Percentiles rank a stretch among this genome's conserved stretches.
Conservation (phyloP, 2,329 filamentous ascomycete species). For the Claviceps citrina region DNA sequence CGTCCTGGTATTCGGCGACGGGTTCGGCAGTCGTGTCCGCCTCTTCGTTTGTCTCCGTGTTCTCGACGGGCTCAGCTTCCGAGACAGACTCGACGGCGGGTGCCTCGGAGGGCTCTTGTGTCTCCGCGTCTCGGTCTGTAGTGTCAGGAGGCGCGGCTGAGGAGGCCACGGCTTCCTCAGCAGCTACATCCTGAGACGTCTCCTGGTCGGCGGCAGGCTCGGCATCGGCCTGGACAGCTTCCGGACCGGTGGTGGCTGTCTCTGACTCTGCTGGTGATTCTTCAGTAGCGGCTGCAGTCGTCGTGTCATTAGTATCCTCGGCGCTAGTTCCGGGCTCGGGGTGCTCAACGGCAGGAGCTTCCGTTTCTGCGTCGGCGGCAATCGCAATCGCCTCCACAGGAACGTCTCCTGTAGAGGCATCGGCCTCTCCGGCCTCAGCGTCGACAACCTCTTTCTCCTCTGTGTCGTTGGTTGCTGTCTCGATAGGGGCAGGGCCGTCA, state of each 20-base stretch:
- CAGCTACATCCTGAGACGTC: too few species aligned
- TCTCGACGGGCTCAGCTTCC: background rate
- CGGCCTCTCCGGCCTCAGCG: background rate
- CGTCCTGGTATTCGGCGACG: background rate
- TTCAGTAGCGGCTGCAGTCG: background rate
- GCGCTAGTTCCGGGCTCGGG: background rate
- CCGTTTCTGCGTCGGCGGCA: background rate
- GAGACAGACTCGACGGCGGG: too few species aligned
- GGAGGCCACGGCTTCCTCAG: too few species aligned
- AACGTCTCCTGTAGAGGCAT: background rate
- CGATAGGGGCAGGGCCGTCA: background rate
- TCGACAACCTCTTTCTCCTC: background rate
- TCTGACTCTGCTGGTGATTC: background rate
- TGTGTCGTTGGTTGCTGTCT: background rate
- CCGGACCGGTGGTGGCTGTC: background rate
- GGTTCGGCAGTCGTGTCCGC: too few species aligned
- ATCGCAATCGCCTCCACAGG: background rate
- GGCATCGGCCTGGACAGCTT: background rate
- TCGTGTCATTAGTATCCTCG: background rate
- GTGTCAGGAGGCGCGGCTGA: too few species aligned
- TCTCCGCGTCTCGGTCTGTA: too few species aligned
- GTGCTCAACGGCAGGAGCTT: background rate
- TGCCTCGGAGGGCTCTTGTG: too few species aligned
- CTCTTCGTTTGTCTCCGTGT: background rate
- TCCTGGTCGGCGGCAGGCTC: background rate